Percentiles rank a stretch among this genome's conserved stretches.
Conservation (phyloP, 2,329 filamentous ascomycete species). For the Cladorrhinum sp. region DNA sequence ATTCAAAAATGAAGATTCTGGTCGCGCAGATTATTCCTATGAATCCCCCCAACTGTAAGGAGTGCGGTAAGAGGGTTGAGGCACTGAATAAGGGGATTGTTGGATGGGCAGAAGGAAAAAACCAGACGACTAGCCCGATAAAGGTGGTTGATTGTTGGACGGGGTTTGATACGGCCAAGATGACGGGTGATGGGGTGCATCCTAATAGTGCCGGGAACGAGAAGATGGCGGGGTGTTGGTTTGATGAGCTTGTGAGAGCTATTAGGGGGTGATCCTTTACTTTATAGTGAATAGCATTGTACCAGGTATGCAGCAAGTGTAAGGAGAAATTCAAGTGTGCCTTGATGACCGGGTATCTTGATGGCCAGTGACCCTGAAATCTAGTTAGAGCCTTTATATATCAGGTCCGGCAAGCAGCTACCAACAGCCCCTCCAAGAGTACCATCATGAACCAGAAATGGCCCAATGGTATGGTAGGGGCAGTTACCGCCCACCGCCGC, state of each 20-base stretch:
- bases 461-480: too few species aligned
- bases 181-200: constrained; percentile 35
- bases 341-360: too few species aligned
- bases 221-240: constrained; percentile 33
- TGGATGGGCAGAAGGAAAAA: constrained; percentile 30
- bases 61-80: constrained; percentile 28
- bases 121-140: constrained; percentile 31
- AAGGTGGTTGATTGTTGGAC: constrained; percentile 36
- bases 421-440: too few species aligned
- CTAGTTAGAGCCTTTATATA: too few species aligned
- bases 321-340: too few species aligned
- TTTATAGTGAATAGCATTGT: too few species aligned
- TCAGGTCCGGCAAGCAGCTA: too few species aligned
- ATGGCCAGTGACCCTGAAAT: too few species aligned
- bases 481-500: too few species aligned
- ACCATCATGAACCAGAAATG: too few species aligned
- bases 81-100: constrained; percentile 32
- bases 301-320: too few species aligned
- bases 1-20: constrained; percentile 35
- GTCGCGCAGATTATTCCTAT: constrained; percentile 35
- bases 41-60: constrained; percentile 29
- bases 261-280: constrained; percentile 13
- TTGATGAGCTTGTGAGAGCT: constrained; percentile 14
- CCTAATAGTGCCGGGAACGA: constrained; percentile 33
- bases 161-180: constrained; percentile 30